Evolutionary conservation across 2,329 filamentous ascomycete species (phyloP), one percentile per base, ranked within the genome.

Genomic region (Ophiognomonia clavigignenti-juglandacearum): DNA sequence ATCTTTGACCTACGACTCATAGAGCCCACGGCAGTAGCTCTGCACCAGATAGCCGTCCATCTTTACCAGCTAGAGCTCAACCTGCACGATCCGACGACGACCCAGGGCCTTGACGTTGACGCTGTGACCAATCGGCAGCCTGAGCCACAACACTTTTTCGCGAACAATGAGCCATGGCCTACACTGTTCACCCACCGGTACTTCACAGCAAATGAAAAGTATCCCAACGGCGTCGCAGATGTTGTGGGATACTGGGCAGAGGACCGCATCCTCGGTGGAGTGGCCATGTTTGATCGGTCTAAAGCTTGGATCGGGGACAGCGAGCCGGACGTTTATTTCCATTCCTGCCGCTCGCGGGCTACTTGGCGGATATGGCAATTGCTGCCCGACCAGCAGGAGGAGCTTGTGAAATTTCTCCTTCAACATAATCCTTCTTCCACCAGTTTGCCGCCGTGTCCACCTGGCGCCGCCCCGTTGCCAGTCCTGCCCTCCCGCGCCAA

Each of bases 171-270:
- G 20, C 41, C 41, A 11, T 26, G 41, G 41, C 41, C 43, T 7
- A 50, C 43, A 27, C 43, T 39, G n/a, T 50, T 46, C 31, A 16
- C 34, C 35, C 34, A 54, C 36, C 22, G 35, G 10, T 23, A 36
- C 24, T 52, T 48, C 29, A 6, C 41, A 10, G 49, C 41, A 14
- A 19, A 50, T 32, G 20, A 51, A 4, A 54, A 49, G 31, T 53
- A 57, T 19, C 54, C 54, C 2, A 45, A 54, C 31, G 46, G 53
- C 5, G 14, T 53, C 7, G 47, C 50, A 6, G 54, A 57, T 19
- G 37, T 55, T 10, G 51, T 51, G 4, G 56, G 53, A 0, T 57
- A 55, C 43, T 57, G 54, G 54, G 51, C 54, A 14, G 53, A 57
- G 34, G 43, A 51, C n/a, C 51, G 45, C 11, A 57, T 55, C 2